phyloP scores from a whole-genome alignment of 139 green algal genomes.

The Coelastrella sp. region DNA sequence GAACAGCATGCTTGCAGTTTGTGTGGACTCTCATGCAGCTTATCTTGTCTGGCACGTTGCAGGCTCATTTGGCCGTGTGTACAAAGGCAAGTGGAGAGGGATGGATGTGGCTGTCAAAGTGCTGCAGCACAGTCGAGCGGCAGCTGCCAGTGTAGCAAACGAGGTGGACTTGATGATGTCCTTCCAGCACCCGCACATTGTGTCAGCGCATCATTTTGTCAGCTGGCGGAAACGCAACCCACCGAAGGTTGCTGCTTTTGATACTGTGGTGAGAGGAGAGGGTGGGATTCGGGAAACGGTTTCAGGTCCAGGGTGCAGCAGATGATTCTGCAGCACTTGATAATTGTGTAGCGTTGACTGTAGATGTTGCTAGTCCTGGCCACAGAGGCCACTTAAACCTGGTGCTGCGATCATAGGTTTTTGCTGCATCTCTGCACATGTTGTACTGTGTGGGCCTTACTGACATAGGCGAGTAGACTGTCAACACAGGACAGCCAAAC shows the following conservation, averaged over 20 bases:
- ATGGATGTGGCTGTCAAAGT: constrained; percentile 52
- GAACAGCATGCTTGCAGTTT: neutral
- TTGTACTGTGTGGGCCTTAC: too few relatives aligned
- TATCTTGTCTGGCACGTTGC: neutral
- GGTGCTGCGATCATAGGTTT: too few relatives aligned
- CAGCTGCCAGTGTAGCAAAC: constrained; percentile 18
- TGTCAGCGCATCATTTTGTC: constrained; percentile 51
- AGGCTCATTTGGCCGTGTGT: constrained; percentile 55
- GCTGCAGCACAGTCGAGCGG: constrained; percentile 41
- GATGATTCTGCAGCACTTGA: neutral
- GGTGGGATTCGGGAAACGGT: too few relatives aligned
- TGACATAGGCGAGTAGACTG: too few relatives aligned
- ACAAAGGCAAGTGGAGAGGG: constrained; percentile 42
- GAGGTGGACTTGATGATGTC: constrained; percentile 38
- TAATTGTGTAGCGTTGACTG: neutral
- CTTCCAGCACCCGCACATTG: constrained; percentile 47
- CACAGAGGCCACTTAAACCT: too few relatives aligned
- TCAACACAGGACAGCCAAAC: too few relatives aligned
- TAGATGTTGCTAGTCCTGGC: too few relatives aligned
- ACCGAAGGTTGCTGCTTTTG: neutral
- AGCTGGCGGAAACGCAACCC: constrained; percentile 10
- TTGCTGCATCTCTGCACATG: too few relatives aligned
- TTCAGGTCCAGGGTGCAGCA: too few relatives aligned
- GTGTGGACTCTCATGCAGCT: too few relatives aligned
- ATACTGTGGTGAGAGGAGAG: neutral